These are phyloP conservation scores for Vigna mungo DNA, from an alignment of 306 rosid genomes.

Conservation along the genomic window DNA sequence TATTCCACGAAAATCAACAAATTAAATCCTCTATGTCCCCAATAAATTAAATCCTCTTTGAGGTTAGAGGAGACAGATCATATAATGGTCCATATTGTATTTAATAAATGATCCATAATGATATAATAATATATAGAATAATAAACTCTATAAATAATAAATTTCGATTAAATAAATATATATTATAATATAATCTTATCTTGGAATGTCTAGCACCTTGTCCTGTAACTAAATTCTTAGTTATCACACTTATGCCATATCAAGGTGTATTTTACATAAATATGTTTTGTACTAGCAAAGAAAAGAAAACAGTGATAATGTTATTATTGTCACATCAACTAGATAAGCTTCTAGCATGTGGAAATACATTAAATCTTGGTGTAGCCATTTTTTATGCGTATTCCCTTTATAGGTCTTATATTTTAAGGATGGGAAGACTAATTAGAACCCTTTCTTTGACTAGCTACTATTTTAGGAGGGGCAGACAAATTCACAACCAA, in stretches of 20 bases:
- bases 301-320: slow-evolving; percentile 23
- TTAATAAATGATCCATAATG: no score
- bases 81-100: no score
- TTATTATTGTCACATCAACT: slow-evolving; percentile 44
- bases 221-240: slow-evolving; percentile 15
- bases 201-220: not conserved
- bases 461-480: slow-evolving; percentile 2
- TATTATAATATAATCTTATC: no score
- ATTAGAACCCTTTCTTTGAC: not conserved
- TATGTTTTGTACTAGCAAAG: slow-evolving; percentile 41
- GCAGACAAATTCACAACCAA: slow-evolving; percentile 20
- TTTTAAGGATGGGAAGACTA: not conserved
- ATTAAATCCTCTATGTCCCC: no score
- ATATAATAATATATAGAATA: no score
- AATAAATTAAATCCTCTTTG: no score
- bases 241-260: not conserved
- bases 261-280: slow-evolving; percentile 23
- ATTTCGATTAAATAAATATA: no score
- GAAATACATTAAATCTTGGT: slow-evolving; percentile 9
- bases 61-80: no score
- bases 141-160: no score
- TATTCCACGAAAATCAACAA: no score
- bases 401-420: not conserved
- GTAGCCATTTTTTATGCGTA: not conserved
- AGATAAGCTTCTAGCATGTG: slow-evolving; percentile 17